A percentile compares a stretch with the other conserved stretches of the same genome.
phyloP scores from a whole-genome alignment of 1,284 basidiomycete species.

The Moesziomyces parantarcticus region DNA sequence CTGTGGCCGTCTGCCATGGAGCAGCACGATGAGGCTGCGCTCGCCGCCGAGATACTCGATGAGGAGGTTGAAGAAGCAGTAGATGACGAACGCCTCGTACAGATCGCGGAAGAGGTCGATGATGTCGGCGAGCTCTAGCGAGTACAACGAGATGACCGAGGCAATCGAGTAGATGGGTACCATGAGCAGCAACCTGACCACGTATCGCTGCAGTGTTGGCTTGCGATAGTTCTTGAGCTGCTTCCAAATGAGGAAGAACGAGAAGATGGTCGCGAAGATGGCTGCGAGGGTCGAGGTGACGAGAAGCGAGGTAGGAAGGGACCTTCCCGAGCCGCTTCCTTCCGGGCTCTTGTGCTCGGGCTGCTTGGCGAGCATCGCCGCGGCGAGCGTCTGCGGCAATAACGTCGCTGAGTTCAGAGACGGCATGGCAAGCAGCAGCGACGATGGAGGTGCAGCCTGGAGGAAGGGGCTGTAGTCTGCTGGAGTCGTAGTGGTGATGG shows the following conservation, averaged over 20 bases:
- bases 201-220: conserved; percentile 75
- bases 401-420: conserved; percentile 4
- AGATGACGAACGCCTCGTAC: conserved; percentile 97
- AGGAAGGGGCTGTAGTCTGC: neutral
- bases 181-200: conserved; percentile 96
- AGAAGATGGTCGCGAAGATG: conserved; percentile 76
- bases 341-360: conserved; percentile 24
- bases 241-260: conserved; percentile 82
- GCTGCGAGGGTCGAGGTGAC: conserved; percentile 74
- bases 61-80: conserved; percentile 72
- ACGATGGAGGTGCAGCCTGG: neutral
- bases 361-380: conserved; percentile 7
- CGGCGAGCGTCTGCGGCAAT: conserved; percentile 13
- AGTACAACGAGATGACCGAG: conserved; percentile 92
- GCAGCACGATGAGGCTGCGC: conserved; percentile 85
- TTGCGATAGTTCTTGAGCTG: conserved; percentile 77
- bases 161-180: conserved; percentile 92
- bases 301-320: conserved; percentile 73
- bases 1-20: conserved; percentile 89
- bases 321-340: conserved; percentile 70
- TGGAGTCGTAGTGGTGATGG: too few relatives aligned
- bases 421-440: conserved; percentile 17
- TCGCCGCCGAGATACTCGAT: conserved; percentile 87
- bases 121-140: conserved; percentile 92
- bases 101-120: conserved; percentile 95